Evolutionary conservation across 148 eudicot species (phyloP).

Genomic region (Rhododendron simsii): DNA sequence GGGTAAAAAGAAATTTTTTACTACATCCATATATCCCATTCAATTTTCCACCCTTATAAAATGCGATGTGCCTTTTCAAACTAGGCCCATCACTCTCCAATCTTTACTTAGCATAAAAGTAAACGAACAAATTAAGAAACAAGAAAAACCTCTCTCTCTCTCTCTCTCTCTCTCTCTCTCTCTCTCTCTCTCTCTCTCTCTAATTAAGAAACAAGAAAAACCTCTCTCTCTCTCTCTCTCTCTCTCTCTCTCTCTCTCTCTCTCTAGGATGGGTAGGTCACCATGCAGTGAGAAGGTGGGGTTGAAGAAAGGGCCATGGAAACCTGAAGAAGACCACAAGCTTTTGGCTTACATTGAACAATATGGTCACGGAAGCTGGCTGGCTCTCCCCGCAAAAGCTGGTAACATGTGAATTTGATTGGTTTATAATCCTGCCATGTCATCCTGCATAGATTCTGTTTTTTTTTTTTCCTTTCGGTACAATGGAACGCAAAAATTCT

Average conservation of each 20-base stretch:
- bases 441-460: no score
- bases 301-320: conserved; percentile 37
- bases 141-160: background rate
- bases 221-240: background rate
- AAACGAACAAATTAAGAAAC: background rate
- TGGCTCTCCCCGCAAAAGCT: conserved; percentile 23
- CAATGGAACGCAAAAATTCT: no score
- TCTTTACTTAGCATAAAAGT: background rate
- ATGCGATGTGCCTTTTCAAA: background rate
- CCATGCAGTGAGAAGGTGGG: conserved; percentile 25
- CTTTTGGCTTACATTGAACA: conserved; percentile 18
- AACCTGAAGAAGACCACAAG: conserved; percentile 10
- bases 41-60: background rate
- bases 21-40: background rate
- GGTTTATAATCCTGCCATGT: background rate
- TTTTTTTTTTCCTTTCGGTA: no score
- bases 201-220: no score
- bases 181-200: background rate
- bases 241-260: background rate
- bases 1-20: background rate
- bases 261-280: conserved; percentile 20
- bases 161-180: no score
- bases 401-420: background rate
- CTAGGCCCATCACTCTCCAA: background rate
- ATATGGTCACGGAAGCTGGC: conserved; percentile 36